phyloP scores from a whole-genome alignment of 345 rosid species.

The Brassica rapa region DNA sequence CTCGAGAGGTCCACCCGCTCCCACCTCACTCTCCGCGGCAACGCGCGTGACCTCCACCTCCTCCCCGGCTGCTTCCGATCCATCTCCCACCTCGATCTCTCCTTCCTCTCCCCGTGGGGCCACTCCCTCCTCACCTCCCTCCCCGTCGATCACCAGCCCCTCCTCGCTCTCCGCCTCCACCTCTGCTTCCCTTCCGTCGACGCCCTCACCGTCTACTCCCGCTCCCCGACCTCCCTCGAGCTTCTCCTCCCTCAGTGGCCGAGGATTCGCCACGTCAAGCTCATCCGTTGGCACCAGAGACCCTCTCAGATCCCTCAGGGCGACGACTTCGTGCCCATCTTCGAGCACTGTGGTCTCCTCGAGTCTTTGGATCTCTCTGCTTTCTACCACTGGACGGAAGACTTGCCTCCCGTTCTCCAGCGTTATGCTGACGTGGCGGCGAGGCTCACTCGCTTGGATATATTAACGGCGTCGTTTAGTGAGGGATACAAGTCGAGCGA shows the following conservation, averaged over 20 bases:
- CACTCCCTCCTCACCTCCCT: constrained; percentile 51
- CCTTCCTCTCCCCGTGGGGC: constrained; percentile 88
- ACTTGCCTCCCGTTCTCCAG: constrained; percentile 74
- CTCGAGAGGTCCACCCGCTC: constrained; percentile 78
- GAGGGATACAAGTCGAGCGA: constrained; percentile 83
- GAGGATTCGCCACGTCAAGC: constrained; percentile 50
- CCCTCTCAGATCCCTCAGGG: constrained; percentile 47
- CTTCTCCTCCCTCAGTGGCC: constrained; percentile 76
- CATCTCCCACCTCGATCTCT: constrained; percentile 71
- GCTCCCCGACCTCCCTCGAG: constrained; percentile 55
- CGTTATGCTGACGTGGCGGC: constrained; percentile 48
- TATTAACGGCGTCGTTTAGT: constrained; percentile 61
- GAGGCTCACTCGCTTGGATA: constrained; percentile 56
- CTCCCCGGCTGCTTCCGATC: constrained; percentile 69
- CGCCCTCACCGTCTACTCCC: constrained; percentile 58
- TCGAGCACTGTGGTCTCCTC: constrained; percentile 55
- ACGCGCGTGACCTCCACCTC: constrained; percentile 59
- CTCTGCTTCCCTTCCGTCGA: constrained; percentile 56
- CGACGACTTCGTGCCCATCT: constrained; percentile 57
- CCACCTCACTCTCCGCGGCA: constrained; percentile 84
- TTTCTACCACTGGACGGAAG: constrained; percentile 93
- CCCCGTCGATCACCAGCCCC: constrained; percentile 45
- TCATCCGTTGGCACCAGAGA: constrained; percentile 92
- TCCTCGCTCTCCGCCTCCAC: constrained; percentile 60
- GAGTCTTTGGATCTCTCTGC: constrained; percentile 61